Evolutionary conservation across 2,329 filamentous ascomycete genomes (phyloP).

Genomic region (Fusarium subglutinans): DNA sequence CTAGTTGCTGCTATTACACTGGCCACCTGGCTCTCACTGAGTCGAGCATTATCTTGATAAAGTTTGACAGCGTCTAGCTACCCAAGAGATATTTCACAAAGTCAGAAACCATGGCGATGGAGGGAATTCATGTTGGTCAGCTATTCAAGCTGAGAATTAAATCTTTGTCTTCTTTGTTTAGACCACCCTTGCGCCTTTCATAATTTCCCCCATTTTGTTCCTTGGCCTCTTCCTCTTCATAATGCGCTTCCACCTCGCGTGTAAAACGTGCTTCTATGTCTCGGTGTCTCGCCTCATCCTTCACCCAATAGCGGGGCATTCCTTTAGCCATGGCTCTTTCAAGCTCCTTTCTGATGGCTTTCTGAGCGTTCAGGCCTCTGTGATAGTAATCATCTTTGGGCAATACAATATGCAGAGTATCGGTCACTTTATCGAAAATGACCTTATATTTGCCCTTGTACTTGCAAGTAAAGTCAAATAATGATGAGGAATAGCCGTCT

Average conservation of each 20-base stretch:
- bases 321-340: not conserved
- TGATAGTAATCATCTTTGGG: not conserved
- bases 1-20: fast-evolving
- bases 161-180: not conserved
- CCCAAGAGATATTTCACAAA: fast-evolving
- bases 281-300: not conserved
- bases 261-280: not conserved
- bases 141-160: not conserved
- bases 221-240: not conserved
- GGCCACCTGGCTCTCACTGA: not conserved
- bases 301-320: not conserved
- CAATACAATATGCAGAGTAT: not conserved
- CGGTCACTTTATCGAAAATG: not conserved
- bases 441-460: not conserved
- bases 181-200: not conserved
- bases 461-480: not conserved
- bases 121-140: not conserved
- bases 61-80: fast-evolving
- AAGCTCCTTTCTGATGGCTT: not conserved
- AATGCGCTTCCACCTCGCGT: not conserved
- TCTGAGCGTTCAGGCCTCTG: not conserved
- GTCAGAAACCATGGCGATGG: fast-evolving
- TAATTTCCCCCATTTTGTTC: not conserved
- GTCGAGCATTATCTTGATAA: not conserved
- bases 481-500: not conserved